Base-by-base conservation (phyloP, 805 yeast species). In the Kluyveromyces dobzhanskii region DNA sequence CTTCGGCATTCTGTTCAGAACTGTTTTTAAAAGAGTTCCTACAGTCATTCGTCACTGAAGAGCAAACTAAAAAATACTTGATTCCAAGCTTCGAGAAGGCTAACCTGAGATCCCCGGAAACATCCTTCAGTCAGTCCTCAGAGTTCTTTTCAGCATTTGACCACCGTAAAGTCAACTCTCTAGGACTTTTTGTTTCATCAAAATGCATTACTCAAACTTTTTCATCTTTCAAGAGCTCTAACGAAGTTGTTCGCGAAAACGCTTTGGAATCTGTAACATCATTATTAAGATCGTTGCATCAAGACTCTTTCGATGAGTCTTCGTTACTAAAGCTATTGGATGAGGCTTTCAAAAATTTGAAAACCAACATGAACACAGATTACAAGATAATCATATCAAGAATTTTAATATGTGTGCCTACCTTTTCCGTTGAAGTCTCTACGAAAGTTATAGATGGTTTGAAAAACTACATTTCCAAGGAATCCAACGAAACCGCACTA, bases 31-130 rank as follows among this genome's bases (percentile, higher is more conserved):
- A 57, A n/a, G 56, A 61, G 5, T 73, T 75, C 46, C 56, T 77
- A 17, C 50, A 54, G 13, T 69, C 69, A 26, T 70, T 65, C 45
- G 51, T 78, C 12, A 48, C 59, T 7, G 59, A 62, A 13, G 65
- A 59, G 0, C 54, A 59, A 3, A 65, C 78, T 37, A 56, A 53
- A 16, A 44, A 59, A 2, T 38, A 46, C 5, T 50, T 82, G 13
- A 59, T 76, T 5, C 85, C 94, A 2, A 69, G 73, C 14, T 50
- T 88, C 35, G 88, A 84, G 50, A 85, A 82, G 54, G 73, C 88
- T 1, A 67, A 81, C 36, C 65, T 88, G 46, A 73, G 95, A 57
- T 76, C 94, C 2, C 80, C 95, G 0, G 96, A 86, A 52, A 58
- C 66, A 28, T 73, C 85, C 0, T 73, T 85, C 41, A 70, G 69